Base-by-base conservation (phyloP, 169 alveolate species). In the Plasmodium malariae region DNA sequence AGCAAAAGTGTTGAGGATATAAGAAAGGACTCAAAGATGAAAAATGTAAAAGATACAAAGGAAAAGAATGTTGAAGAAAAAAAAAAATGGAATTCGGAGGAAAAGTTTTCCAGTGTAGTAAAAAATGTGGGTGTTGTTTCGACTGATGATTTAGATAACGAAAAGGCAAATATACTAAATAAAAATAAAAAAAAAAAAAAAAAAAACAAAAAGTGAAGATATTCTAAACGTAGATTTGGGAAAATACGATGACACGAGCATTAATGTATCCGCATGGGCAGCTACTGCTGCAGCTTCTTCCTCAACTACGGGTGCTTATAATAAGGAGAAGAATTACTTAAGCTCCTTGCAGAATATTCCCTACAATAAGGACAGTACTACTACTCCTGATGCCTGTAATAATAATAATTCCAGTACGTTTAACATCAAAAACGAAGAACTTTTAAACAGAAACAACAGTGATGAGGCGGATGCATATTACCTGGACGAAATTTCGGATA, bases 11-110 rank as follows among this genome's bases (percentile, higher is more conserved):
- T 9, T 5, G 88, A 74, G n/a, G 88, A 74, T 3, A 0, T 26
- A 37, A 36, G 28, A 59, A 60, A 21, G 7, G 74, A 60, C 19
- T 4, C 34, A 34, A 74, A 74, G 36, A 21, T 45, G 24, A 68
- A 68, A 24, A 49, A 69, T 19, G 17, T 32, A 36, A 74, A 74
- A 11, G 74, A 74, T 6, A 59, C n/a, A 40, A 83, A 83, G 17
- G 59, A 74, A 7, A 78, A 12, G 34, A n/a, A 19, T 26, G 43
- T 34, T 26, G 40, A 40, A 21, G 48, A 80, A 70, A 51, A 76
- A 21, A 37, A 63, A 28, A 80, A 80, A 55, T 65, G 90, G 83
- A 32, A 40, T 19, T 51, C 68, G 32, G 91, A 83, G 11, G 74
- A 43, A 2, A 83, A 83, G 6, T n/a, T 76, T 36, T 51, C 30